phyloP scores from a whole-genome alignment of 2,329 filamentous ascomycete species.

The Pseudogymnoascus verrucosus region DNA sequence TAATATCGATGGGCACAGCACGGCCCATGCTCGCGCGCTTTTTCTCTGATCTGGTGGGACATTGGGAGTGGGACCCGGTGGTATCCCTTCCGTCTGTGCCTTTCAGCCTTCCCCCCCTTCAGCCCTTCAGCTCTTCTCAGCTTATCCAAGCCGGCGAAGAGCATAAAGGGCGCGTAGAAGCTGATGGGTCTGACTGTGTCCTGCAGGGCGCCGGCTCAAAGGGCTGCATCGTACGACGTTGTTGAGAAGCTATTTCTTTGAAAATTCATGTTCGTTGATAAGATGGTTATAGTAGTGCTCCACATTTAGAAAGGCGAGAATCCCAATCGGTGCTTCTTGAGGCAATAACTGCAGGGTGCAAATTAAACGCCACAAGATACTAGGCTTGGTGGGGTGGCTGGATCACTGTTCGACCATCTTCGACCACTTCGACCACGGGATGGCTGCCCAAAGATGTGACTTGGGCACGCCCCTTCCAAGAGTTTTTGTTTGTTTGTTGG shows the following conservation, averaged over 20 bases:
- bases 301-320: slow-evolving; percentile 1
- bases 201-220: background rate
- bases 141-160: background rate
- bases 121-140: slow-evolving; percentile 3
- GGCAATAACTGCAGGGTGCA: slow-evolving; percentile 6
- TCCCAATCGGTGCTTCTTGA: slow-evolving; percentile 1
- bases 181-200: slow-evolving; percentile 1
- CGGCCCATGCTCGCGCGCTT: background rate
- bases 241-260: slow-evolving; percentile 1
- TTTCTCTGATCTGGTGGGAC: slow-evolving; percentile 8
- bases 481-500: background rate
- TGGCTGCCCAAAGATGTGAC: slow-evolving; percentile 6
- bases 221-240: background rate
- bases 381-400: background rate
- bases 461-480: slow-evolving; percentile 8
- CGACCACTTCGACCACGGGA: background rate
- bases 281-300: background rate
- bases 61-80: background rate
- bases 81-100: background rate
- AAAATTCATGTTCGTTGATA: background rate
- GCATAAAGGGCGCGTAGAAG: background rate
- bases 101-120: background rate
- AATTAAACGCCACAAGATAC: slow-evolving; percentile 4
- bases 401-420: background rate
- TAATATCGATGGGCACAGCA: slow-evolving; percentile 6